Conservation (phyloP, 1,139 yeast genomes). For the Chernovozyma aurita region DNA sequence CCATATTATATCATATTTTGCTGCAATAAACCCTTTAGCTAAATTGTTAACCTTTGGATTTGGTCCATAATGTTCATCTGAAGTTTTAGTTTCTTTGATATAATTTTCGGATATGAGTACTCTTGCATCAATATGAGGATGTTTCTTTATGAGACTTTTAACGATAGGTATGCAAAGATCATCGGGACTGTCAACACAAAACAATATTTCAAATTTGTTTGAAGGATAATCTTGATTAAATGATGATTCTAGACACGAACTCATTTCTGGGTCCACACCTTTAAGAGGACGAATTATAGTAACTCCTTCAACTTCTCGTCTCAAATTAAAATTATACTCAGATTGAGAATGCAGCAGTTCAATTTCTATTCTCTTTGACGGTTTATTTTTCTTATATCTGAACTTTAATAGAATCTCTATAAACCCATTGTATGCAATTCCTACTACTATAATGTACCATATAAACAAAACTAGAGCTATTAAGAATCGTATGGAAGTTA, state of each 20-base stretch:
- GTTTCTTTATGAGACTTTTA: conserved; percentile 42
- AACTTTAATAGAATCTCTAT: conserved; percentile 40
- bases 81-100: conserved; percentile 17
- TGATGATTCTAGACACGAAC: conserved; percentile 62
- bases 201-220: conserved; percentile 59
- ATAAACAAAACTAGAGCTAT: conserved; percentile 18
- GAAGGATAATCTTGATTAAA: conserved; percentile 65
- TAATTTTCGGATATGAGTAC: conserved; percentile 47
- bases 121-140: conserved; percentile 57
- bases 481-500: conserved; percentile 2
- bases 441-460: conserved; percentile 44
- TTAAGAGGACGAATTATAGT: conserved; percentile 79
- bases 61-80: conserved; percentile 63
- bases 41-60: conserved; percentile 87
- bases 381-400: conserved; percentile 18
- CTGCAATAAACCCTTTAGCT: conserved; percentile 67
- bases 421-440: conserved; percentile 45
- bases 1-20: conserved; percentile 77
- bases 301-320: conserved; percentile 59
- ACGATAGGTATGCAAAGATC: conserved; percentile 70
- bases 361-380: conserved; percentile 6
- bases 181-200: conserved; percentile 61
- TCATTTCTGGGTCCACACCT: conserved; percentile 77
- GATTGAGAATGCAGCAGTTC: conserved; percentile 8
- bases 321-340: conserved; percentile 6